Evolutionary conservation across 2,329 filamentous ascomycete genomes (phyloP), one percentile per base, ranked within the genome.

Genomic region (Aschersonia sp.): DNA sequence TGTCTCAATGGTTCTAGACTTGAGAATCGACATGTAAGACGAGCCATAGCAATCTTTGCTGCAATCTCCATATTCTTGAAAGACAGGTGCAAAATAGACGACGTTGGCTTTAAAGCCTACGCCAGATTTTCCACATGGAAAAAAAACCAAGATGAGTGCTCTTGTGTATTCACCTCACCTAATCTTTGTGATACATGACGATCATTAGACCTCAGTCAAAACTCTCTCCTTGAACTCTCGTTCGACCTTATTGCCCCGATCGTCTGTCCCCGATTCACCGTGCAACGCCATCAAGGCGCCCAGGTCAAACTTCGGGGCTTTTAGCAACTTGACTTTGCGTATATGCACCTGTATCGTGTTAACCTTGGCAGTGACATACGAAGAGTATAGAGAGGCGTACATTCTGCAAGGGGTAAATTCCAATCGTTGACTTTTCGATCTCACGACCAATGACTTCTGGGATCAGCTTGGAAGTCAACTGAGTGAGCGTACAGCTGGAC

Each of bases 351-450:
- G 61, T 7, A 54, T 40, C 46, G 29, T n/a, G 31, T 6, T 10
- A n/a, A 32, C 4, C 42, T 41, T 12, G 29, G 31, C 38, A 38
- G 12, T 2, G 12, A 38, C 35, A 12, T 12, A 2, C 35, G 12
- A 12, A 7, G 35, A 3, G n/a, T 7, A 28, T 7, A 45, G 40
- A 20, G 20, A 9, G 50, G 76, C 81, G 55, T 76, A 96, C 92
- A 74, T 97, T 95, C 80, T 97, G 92, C 67, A 98, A 85, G 61
- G 92, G 92, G 77, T 98, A 98, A 75, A 98, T 98, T 73, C 92
- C 91, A 77, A 96, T 89, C 59, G 89, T 95, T 56, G 89, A 82
- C 84, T 98, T 98, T 84, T 98, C 92, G 60, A 98, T 98, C 79
- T 97, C 92, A 67, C 92, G 89, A 62, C 92, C 92, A 70, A 98